phyloP scores from a whole-genome alignment of 805 yeast genomes.

The Tetrapisispora phaffii region DNA sequence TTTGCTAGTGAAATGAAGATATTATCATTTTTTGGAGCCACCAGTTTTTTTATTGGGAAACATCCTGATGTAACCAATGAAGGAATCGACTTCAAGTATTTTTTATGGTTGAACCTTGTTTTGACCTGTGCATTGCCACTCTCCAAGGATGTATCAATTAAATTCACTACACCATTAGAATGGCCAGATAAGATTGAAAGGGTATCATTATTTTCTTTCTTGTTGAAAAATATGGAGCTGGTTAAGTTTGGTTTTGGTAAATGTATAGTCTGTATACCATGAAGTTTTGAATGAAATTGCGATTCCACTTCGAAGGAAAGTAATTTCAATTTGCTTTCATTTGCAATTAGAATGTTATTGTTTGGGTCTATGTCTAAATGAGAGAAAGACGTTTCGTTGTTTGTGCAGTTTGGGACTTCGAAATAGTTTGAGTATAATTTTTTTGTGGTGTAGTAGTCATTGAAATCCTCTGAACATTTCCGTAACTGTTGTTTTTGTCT shows the following conservation, averaged over 20 bases:
- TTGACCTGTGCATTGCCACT: conserved; percentile 59
- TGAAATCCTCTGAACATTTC: conserved; percentile 22
- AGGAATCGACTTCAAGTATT: conserved; percentile 36
- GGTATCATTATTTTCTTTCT: too few species aligned
- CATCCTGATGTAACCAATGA: not conserved
- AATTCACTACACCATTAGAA: conserved; percentile 60
- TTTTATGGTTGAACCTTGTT: conserved; percentile 69
- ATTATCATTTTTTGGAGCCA: conserved; percentile 8
- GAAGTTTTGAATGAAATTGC: conserved; percentile 4
- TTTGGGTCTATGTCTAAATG: not conserved
- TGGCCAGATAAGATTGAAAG: conserved; percentile 55
- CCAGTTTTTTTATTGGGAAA: conserved; percentile 14
- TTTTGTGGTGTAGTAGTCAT: conserved; percentile 21
- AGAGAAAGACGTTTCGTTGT: not conserved
- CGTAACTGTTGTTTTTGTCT: conserved; percentile 7
- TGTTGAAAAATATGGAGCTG: not conserved
- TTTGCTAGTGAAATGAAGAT: conserved; percentile 51
- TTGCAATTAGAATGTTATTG: not conserved
- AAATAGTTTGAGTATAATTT: conserved; percentile 22
- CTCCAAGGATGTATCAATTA: conserved; percentile 45
- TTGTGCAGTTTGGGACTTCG: conserved; percentile 6
- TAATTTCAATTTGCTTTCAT: not conserved
- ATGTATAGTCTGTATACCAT: conserved; percentile 15
- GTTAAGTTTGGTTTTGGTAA: not conserved
- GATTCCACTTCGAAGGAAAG: not conserved